Percentiles rank a stretch among this genome's conserved stretches.
phyloP scores from a whole-genome alignment of 352 stramenopile genomes.

The Lagenidium sp. region DNA sequence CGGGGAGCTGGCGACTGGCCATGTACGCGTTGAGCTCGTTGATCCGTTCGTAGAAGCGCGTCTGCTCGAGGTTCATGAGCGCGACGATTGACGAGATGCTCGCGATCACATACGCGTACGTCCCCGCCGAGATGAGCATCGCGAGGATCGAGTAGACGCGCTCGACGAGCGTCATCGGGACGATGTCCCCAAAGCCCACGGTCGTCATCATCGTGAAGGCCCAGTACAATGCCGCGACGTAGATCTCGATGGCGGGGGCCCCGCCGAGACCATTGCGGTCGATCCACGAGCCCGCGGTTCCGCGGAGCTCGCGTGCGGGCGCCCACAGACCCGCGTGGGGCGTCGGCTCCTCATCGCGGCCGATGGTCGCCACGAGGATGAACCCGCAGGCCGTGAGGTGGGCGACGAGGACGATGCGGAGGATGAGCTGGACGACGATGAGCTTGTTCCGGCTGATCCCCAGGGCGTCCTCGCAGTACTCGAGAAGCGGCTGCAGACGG shows the following conservation, averaged over 20 bases:
- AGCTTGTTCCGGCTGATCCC: constrained; percentile 18
- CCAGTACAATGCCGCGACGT: constrained; percentile 62
- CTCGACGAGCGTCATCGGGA: constrained; percentile 23
- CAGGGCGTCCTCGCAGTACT: constrained; percentile 19
- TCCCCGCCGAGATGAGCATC: constrained; percentile 59
- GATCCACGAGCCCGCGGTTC: constrained; percentile 8
- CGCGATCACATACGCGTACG: constrained; percentile 67
- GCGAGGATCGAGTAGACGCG: constrained; percentile 42
- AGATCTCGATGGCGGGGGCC: constrained; percentile 17
- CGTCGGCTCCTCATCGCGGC: constrained; percentile 1
- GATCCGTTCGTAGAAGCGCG: constrained; percentile 41
- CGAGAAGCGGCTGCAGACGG: constrained; percentile 7
- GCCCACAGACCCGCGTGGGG: too few species aligned
- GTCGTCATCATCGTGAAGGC: constrained; percentile 69
- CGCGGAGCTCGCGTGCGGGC: too few species aligned
- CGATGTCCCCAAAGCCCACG: constrained; percentile 64
- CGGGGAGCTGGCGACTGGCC: constrained; percentile 28
- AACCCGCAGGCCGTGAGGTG: constrained; percentile 20
- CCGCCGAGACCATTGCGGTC: constrained; percentile 5
- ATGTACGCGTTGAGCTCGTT: constrained; percentile 51
- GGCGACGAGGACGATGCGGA: constrained; percentile 13
- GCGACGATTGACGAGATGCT: constrained; percentile 42
- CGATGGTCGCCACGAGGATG: constrained; percentile 9
- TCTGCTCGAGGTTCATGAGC: constrained; percentile 32
- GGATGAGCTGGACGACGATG: constrained; percentile 11